phyloP scores from a whole-genome alignment of 495 filamentous ascomycete species.

The Antarctomyces pellizariae region DNA sequence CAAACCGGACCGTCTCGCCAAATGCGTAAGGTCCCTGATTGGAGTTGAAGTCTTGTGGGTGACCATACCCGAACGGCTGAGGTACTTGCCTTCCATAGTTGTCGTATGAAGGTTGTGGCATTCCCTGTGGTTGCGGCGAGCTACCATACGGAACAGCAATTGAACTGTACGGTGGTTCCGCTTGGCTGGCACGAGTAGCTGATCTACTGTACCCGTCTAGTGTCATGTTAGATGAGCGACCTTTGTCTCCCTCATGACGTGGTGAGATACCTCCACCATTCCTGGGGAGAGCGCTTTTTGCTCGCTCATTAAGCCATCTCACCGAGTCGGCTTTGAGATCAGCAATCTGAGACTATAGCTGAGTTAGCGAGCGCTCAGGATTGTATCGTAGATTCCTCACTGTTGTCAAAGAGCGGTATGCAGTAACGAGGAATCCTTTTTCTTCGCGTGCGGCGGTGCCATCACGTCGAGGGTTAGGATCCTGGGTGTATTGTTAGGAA shows the following conservation, averaged over 20 bases:
- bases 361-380: constrained; percentile 5
- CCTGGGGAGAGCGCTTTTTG: constrained; percentile 19
- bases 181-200: constrained; percentile 24
- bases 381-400: constrained; percentile 26
- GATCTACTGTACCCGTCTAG: constrained; percentile 25
- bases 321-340: constrained; percentile 65
- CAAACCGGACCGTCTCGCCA: too few species aligned
- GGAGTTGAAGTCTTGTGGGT: too few species aligned
- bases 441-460: too few species aligned
- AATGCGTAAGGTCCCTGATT: too few species aligned
- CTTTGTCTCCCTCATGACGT: constrained; percentile 24
- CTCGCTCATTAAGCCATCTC: constrained; percentile 55
- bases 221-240: constrained; percentile 34
- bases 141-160: too few species aligned
- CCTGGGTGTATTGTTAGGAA: constrained; percentile 5
- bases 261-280: constrained; percentile 32
- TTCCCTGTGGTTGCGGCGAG: too few species aligned
- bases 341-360: constrained; percentile 55
- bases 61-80: too few species aligned
- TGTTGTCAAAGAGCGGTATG: constrained; percentile 67
- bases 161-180: too few species aligned
- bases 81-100: too few species aligned
- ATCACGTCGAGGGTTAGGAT: constrained; percentile 22
- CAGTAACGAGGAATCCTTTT: constrained; percentile 65
- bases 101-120: too few species aligned